Percentiles rank a stretch among this genome's conserved stretches.
These are phyloP conservation scores for Bauhinia variegata DNA, from an alignment of 306 rosid genomes.

Conservation along the genomic window DNA sequence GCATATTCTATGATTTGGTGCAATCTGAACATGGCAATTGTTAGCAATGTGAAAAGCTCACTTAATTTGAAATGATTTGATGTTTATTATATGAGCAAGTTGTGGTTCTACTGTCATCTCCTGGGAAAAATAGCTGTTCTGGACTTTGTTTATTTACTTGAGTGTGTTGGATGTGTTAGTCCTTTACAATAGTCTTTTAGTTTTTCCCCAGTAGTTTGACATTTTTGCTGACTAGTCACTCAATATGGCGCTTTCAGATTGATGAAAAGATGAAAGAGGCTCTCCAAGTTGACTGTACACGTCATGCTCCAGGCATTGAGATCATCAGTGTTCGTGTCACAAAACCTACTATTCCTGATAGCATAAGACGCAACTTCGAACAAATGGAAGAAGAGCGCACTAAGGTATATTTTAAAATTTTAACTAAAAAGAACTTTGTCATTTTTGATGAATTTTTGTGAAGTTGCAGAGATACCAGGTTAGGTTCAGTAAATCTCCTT, in stretches of 20 bases:
- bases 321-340: constrained; percentile 85
- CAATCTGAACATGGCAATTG: neutral
- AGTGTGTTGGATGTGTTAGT: constrained; percentile 2
- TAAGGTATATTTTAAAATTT: constrained; percentile 55
- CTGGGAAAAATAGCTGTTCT: constrained; percentile 1
- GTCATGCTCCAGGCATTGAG: constrained; percentile 93
- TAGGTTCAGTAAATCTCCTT: constrained; percentile 19
- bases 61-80: constrained; percentile 11
- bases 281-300: constrained; percentile 90
- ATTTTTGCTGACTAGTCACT: constrained; percentile 11
- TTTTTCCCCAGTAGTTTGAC: constrained; percentile 14
- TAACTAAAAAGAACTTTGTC: neutral
- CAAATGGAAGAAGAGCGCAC: constrained; percentile 98
- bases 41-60: constrained; percentile 2
- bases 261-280: constrained; percentile 96
- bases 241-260: constrained; percentile 57
- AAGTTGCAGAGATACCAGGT: constrained; percentile 1
- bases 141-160: constrained; percentile 15
- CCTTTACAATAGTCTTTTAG: constrained; percentile 9
- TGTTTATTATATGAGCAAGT: constrained; percentile 1
- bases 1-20: neutral
- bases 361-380: constrained; percentile 73
- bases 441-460: constrained; percentile 20
- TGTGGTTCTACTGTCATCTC: constrained; percentile 25
- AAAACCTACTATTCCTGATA: constrained; percentile 82